Base-by-base conservation (phyloP, 2,329 filamentous ascomycete genomes). In the Aureobasidium sp. region DNA sequence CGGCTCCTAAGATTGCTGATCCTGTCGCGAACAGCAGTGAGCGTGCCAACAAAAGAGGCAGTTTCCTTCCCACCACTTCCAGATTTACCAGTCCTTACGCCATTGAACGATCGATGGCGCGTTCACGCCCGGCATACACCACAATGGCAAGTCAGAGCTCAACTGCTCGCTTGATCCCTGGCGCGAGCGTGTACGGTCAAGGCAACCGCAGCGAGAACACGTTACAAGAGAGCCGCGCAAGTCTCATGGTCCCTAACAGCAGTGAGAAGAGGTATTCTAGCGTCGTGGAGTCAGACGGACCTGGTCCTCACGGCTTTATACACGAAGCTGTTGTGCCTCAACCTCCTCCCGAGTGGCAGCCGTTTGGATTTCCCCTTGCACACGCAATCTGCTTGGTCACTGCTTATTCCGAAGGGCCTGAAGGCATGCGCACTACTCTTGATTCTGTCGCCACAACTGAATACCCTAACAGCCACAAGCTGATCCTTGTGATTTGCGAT, bases 381-480 rank as follows among this genome's bases (percentile, higher is more conserved):
- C 94, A 99, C 75, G 83, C 90, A 0, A 91, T 99, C 71, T 97
- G 93, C 74, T 77, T 99, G 66, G 92, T 99, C 55, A 99, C 95
- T 30, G 91, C 91, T 21, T 99, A 99, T 74, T 99, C 94, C 0
- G 94, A 99, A 78, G 94, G 94, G 66, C 90, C 88, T 66, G 88
- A 96, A 63, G 94, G 93, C 70, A 84, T 99, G 61, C 88, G 94
- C 51, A 96, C 92, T 0, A 99, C 94, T 0, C 79, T 99, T 32
- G 92, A 99, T 76, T 99, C 94, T 0, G 88, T 99, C 72, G 94
- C 93, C 54, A 96, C 90, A 76, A 99, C 94, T 3, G 95, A 99
- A 74, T 99, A 99, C 69, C 94, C 94, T 54, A 99, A 99, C 81
- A 97, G 93, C 74, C 95, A 99, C 82, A 99, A 99, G 77, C 85